Conservation (phyloP, 441 rosid species). For the Theobroma grandiflorum region DNA sequence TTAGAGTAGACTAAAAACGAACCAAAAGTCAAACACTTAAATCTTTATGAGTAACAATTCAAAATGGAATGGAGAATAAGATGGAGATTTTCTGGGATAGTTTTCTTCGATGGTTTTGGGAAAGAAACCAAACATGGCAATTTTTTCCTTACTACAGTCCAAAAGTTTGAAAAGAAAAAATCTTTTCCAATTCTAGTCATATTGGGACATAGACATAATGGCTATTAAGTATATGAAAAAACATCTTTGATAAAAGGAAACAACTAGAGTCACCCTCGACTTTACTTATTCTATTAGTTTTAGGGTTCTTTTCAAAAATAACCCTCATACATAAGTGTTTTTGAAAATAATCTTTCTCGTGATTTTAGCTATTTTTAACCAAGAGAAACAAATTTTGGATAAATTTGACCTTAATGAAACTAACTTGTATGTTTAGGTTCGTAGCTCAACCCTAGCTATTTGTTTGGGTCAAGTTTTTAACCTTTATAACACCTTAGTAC, state of each 20-base stretch:
- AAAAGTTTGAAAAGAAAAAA: background rate
- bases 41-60: background rate
- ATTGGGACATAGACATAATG: constrained; percentile 3
- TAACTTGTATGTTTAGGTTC: no score
- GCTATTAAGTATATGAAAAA: background rate
- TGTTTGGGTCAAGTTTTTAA: no score
- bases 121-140: background rate
- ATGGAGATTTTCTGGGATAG: background rate
- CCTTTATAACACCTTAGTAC: no score
- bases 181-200: background rate
- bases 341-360: no score
- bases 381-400: no score
- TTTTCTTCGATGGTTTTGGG: background rate
- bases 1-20: background rate
- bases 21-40: constrained; percentile 1
- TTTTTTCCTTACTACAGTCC: background rate
- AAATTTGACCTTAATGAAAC: no score
- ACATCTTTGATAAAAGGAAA: background rate
- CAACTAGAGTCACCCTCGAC: background rate
- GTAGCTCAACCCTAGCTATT: no score
- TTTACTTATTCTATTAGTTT: background rate
- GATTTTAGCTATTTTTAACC: no score
- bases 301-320: background rate
- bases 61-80: background rate
- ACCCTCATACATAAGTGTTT: no score